Base-by-base conservation (phyloP, 768 basidiomycete species). In the Suillus weaverae region DNA sequence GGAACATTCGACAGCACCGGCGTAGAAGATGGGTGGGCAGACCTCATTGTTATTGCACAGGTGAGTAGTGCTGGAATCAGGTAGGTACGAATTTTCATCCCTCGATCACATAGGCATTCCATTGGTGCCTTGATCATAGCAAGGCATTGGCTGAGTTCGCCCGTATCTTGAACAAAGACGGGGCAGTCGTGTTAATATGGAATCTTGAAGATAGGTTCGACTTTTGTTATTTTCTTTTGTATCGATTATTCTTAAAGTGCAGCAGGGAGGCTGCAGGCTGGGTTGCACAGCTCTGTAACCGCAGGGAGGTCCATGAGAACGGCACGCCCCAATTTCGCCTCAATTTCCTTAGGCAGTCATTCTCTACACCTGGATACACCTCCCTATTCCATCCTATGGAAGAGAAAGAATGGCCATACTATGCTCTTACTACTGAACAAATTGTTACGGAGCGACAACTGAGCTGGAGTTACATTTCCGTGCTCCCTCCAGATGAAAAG, bases 41-140 rank as follows among this genome's bases (percentile, higher is more conserved):
- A 95, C 73, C 69, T 92, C n/a, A 74, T 94, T n/a, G 78, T 91
- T 61, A 84, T 92, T 46, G 92, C 91, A 5, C 90, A 91, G 83
- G 89, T 87, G 69, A 18, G 71, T 65, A 16, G 20, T 33, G 20
- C 59, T 54, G 35, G 44, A 62, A 55, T 67, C 35, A n/a, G 10
- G 44, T 11, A 46, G 10, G n/a, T 46, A 11, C 44, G n/a, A 4
- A 46, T 46, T 3, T 22, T 46, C 44, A 46, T n/a, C 9, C 30
- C 32, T 30, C 53, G 20, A 41, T 26, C 26, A 16, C 3, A 65
- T 73, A 96, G 89, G 95, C 96, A 16, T 97, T 89, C 76, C 96
- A 98, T 78, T 98, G 96, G 96, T 92, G 91, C 67, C 90, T 89
- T 10, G 85, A 95, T 73, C 89, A 88, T 72, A 83, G 86, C 53